A percentile compares a stretch with the other conserved stretches of the same genome.
These are phyloP conservation scores for Exophiala sp. DNA, from an alignment of 2,329 filamentous ascomycete genomes.

Conservation along the genomic window DNA sequence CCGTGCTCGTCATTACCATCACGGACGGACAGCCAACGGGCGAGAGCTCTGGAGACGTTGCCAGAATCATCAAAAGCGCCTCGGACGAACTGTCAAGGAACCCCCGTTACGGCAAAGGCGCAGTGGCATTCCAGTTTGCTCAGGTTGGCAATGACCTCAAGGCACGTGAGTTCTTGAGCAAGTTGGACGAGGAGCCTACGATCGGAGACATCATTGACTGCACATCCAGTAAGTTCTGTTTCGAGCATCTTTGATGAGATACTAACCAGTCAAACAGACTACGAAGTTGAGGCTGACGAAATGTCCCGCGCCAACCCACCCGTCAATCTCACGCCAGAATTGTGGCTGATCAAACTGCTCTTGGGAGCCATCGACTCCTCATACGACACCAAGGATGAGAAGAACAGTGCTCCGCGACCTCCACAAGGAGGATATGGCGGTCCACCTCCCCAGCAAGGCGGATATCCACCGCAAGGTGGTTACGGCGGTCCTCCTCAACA, in stretches of 20 bases:
- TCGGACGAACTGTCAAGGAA: conserved; percentile 48
- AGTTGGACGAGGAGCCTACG: conserved; percentile 61
- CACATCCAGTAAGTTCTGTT: conserved; percentile 58
- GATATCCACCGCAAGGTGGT: conserved; percentile 19
- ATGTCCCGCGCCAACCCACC: conserved; percentile 61
- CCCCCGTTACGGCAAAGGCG: conserved; percentile 54
- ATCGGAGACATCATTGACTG: conserved; percentile 64
- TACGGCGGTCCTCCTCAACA: conserved; percentile 18
- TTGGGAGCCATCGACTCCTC: conserved; percentile 64
- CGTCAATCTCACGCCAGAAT: conserved; percentile 61
- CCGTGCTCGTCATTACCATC: conserved; percentile 62
- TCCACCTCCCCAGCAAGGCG: conserved; percentile 30
- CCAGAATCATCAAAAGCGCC: conserved; percentile 56
- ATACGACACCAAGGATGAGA: conserved; percentile 65
- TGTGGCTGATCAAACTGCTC: conserved; percentile 66
- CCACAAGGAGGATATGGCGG: conserved; percentile 22
- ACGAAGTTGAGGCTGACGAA: conserved; percentile 64
- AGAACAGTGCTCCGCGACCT: conserved; percentile 39
- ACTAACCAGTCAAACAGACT: conserved; percentile 46
- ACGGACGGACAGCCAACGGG: conserved; percentile 65
- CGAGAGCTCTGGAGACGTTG: conserved; percentile 55
- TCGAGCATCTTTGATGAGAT: background rate
- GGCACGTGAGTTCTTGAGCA: conserved; percentile 61
- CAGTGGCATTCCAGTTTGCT: conserved; percentile 65
- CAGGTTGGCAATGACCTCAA: conserved; percentile 66